A percentile compares a stretch with the other conserved stretches of the same genome.
Conservation (phyloP, 1,284 basidiomycete species). For the Wolfiporia cocos region DNA sequence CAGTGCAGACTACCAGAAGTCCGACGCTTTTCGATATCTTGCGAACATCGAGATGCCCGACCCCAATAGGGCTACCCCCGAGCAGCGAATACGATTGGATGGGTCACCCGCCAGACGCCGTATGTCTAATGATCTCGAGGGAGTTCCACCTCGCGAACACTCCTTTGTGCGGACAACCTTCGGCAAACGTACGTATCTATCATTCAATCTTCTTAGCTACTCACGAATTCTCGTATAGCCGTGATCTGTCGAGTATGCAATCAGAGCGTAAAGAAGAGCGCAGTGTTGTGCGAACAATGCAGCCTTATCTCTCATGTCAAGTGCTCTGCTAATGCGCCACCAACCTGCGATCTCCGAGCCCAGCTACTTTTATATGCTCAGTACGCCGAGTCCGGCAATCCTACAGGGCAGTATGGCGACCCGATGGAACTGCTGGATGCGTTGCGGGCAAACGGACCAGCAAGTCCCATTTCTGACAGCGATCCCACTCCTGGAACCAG, state of each 20-base stretch:
- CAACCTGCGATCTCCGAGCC: constrained; percentile 79
- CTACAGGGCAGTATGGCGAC: constrained; percentile 43
- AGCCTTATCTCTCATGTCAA: constrained; percentile 83
- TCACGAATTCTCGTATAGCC: constrained; percentile 42
- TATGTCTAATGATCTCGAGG: constrained; percentile 38
- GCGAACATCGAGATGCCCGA: constrained; percentile 47
- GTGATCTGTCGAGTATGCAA: constrained; percentile 86
- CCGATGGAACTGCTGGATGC: constrained; percentile 42
- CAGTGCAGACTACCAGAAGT: constrained; percentile 69
- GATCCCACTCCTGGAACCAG: constrained; percentile 41
- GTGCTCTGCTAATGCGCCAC: constrained; percentile 70
- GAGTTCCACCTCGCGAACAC: constrained; percentile 61
- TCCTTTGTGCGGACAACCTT: constrained; percentile 90
- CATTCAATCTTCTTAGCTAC: constrained; percentile 6
- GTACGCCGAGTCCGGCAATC: constrained; percentile 60
- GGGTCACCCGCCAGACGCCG: constrained; percentile 21
- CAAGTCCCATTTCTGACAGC: constrained; percentile 49
- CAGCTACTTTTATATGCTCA: constrained; percentile 68
- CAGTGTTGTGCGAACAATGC: constrained; percentile 85
- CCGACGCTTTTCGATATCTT: constrained; percentile 53
- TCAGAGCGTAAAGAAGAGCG: constrained; percentile 77
- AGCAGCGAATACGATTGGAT: constrained; percentile 23
- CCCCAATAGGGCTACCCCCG: constrained; percentile 30
- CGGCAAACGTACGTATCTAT: constrained; percentile 67
- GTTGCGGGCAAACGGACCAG: constrained; percentile 28